Conservation (phyloP, 768 basidiomycete species). For the Kwoniella pini region DNA sequence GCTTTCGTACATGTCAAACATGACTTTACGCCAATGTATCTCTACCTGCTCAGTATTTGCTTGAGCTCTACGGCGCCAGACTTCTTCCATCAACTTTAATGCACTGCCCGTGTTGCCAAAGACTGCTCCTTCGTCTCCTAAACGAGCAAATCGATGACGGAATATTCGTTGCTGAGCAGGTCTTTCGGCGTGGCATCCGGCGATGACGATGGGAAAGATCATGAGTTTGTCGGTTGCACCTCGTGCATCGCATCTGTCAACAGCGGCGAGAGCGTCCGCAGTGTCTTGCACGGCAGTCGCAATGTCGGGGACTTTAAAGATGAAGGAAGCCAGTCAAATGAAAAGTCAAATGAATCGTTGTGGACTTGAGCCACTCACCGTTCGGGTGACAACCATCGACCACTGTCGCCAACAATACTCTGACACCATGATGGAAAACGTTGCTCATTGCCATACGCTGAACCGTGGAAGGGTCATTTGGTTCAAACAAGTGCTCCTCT, state of each 20-base stretch:
- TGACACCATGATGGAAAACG: constrained; percentile 14
- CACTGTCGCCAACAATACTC: constrained; percentile 16
- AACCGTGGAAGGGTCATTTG: neutral
- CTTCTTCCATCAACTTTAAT: constrained; percentile 26
- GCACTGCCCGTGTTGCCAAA: constrained; percentile 22
- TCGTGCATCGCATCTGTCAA: constrained; percentile 7
- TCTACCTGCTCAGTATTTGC: neutral
- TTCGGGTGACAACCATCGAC: constrained; percentile 20
- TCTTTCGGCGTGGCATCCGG: constrained; percentile 20
- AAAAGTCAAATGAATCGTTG: no score
- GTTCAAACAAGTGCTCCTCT: constrained; percentile 8
- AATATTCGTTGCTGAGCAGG: constrained; percentile 5
- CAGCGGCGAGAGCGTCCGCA: neutral
- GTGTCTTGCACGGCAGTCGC: constrained; percentile 20
- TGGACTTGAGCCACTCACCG: constrained; percentile 12
- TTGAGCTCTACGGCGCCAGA: constrained; percentile 16
- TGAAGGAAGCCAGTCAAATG: neutral
- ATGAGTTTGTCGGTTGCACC: constrained; percentile 11
- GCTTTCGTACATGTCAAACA: constrained; percentile 7
- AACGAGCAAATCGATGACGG: constrained; percentile 5
- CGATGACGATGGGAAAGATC: constrained; percentile 25
- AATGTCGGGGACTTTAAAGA: constrained; percentile 19
- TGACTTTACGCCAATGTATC: constrained; percentile 1
- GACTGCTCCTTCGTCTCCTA: constrained; percentile 15
- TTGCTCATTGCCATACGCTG: constrained; percentile 13